These are phyloP conservation scores for Hansenula sp. DNA, from an alignment of 1,139 yeast genomes.

Conservation along the genomic window DNA sequence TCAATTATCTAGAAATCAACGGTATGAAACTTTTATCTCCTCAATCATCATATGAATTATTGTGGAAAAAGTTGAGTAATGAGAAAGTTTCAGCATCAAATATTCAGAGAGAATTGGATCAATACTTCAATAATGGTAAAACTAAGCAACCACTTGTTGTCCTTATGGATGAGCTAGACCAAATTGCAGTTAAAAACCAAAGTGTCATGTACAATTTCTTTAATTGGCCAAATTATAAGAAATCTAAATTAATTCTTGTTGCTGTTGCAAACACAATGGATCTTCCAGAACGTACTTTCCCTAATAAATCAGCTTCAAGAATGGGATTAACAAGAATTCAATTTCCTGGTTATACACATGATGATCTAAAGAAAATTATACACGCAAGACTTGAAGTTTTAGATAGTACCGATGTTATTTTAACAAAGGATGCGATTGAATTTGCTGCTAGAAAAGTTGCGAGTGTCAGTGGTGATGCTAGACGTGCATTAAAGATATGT, in stretches of 20 bases:
- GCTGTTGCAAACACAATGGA: constrained; percentile 99
- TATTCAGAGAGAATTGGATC: constrained; percentile 55
- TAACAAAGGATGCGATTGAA: constrained; percentile 77
- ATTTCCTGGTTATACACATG: constrained; percentile 83
- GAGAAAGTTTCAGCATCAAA: constrained; percentile 58
- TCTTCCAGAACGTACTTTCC: constrained; percentile 81
- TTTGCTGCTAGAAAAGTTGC: constrained; percentile 94
- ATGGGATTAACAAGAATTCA: constrained; percentile 84
- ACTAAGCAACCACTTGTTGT: constrained; percentile 55
- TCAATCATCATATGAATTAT: constrained; percentile 72
- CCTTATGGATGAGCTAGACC: constrained; percentile 89
- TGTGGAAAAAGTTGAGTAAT: constrained; percentile 76
- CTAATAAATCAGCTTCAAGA: constrained; percentile 88
- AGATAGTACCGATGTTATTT: constrained; percentile 32
- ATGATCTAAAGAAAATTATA: constrained; percentile 73
- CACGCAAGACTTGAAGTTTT: constrained; percentile 61
- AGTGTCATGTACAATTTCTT: constrained; percentile 92
- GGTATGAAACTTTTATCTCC: constrained; percentile 87
- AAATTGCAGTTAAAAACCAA: constrained; percentile 79
- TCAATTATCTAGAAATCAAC: constrained; percentile 81
- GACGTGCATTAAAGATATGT: constrained; percentile 87
- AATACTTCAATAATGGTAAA: constrained; percentile 37
- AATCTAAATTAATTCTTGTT: constrained; percentile 78
- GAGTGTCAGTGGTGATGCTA: constrained; percentile 94
- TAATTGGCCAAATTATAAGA: constrained; percentile 89